Percentiles rank a stretch among this genome's conserved stretches.
These are phyloP conservation scores for Hanseniaspora taiwanica DNA, from an alignment of 805 yeast genomes.

Conservation along the genomic window DNA sequence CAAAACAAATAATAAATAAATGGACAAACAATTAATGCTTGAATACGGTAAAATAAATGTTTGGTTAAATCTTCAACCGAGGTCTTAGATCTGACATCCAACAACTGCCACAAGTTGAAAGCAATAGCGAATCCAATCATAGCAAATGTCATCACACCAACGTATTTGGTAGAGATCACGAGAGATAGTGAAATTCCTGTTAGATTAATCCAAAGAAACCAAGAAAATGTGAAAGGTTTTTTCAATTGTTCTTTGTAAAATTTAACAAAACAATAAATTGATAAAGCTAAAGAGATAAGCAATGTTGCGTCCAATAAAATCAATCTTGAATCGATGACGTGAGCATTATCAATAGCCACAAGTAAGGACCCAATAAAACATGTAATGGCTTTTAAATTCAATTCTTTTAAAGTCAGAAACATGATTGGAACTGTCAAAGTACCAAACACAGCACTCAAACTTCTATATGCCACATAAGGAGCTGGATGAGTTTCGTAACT, in stretches of 20 bases:
- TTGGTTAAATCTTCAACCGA: conserved; percentile 39
- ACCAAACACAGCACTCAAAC: conserved; percentile 71
- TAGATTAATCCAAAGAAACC: conserved; percentile 80
- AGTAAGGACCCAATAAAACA: conserved; percentile 64
- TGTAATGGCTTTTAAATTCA: conserved; percentile 67
- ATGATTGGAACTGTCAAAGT: conserved; percentile 70
- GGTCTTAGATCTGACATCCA: conserved; percentile 60
- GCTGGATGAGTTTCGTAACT: conserved; percentile 64
- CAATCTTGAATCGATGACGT: conserved; percentile 78
- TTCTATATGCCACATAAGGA: conserved; percentile 76
- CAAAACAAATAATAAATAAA: conserved; percentile 70
- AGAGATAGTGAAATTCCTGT: conserved; percentile 84
- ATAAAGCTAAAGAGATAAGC: conserved; percentile 66
- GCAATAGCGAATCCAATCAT: conserved; percentile 80
- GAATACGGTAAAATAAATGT: conserved; percentile 66
- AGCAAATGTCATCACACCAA: conserved; percentile 83
- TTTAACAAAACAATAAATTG: conserved; percentile 65
- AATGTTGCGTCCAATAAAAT: conserved; percentile 87
- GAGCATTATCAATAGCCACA: conserved; percentile 82
- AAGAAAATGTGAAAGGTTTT: conserved; percentile 48
- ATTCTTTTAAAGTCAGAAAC: conserved; percentile 74
- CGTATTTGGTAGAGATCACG: conserved; percentile 91
- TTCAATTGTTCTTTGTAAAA: conserved; percentile 57
- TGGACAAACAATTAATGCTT: conserved; percentile 65
- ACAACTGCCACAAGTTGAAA: conserved; percentile 76